Evolutionary conservation across 2,329 filamentous ascomycete species (phyloP).

Genomic region (Colletotrichum navitas): DNA sequence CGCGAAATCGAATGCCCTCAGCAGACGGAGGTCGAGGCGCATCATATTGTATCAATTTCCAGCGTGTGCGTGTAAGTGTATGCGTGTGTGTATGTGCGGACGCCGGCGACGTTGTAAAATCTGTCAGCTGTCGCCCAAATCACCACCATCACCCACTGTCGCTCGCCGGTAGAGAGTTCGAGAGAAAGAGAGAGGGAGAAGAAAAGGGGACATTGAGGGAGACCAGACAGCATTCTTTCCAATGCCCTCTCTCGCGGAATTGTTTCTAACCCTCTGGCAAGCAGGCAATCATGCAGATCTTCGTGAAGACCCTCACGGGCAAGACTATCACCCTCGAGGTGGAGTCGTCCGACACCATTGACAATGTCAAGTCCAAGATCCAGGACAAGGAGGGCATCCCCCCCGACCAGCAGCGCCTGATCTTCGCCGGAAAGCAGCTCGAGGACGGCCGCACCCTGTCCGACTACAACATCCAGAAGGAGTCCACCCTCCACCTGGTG

Average conservation of each 20-base stretch:
- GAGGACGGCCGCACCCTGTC: constrained; percentile 98
- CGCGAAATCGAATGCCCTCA: constrained; percentile 36
- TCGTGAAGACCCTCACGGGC: constrained; percentile 92
- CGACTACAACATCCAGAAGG: constrained; percentile 99
- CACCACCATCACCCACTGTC: background rate
- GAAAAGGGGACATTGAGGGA: background rate
- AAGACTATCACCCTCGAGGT: constrained; percentile 99
- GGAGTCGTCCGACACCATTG: constrained; percentile 99
- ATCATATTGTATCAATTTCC: background rate
- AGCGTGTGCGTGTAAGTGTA: background rate
- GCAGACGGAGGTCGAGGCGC: background rate
- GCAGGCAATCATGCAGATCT: constrained; percentile 81
- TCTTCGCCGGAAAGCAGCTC: constrained; percentile 99
- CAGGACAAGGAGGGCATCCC: constrained; percentile 99
- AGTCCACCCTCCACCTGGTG: constrained; percentile 97
- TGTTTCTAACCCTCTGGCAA: constrained; percentile 56
- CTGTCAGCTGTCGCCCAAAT: background rate
- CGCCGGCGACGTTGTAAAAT: constrained; percentile 23
- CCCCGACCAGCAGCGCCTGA: constrained; percentile 98
- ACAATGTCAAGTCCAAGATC: constrained; percentile 99
- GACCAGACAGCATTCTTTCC: constrained; percentile 28
- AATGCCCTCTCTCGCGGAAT: background rate
- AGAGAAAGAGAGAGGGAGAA: background rate
- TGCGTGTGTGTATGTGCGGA: constrained; percentile 1
- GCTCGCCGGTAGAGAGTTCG: background rate